Percentiles rank a stretch among this genome's conserved stretches.
Evolutionary conservation across 2,329 filamentous ascomycete species (phyloP).

Genomic region (Fusarium secorum): DNA sequence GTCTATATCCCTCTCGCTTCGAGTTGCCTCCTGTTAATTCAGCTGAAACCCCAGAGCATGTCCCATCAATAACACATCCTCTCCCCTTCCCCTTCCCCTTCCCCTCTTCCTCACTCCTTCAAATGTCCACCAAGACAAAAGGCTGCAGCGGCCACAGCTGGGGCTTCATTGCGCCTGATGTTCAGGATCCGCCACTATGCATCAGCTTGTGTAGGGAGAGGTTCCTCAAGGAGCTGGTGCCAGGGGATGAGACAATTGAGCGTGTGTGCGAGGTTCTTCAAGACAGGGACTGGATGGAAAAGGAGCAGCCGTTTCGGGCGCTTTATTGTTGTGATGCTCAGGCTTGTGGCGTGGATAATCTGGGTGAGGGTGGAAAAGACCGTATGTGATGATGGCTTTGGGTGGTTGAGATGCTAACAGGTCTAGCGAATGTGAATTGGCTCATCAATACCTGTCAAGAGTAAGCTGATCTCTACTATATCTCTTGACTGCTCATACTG

Average conservation of each 20-base stretch:
- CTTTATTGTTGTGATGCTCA: slow-evolving; percentile 62
- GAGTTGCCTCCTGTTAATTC: slow-evolving; percentile 33
- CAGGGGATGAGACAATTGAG: slow-evolving; percentile 43
- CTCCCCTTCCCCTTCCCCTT: not conserved
- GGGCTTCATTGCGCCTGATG: slow-evolving; percentile 43
- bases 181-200: slow-evolving; percentile 47
- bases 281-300: slow-evolving; percentile 36
- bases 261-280: slow-evolving; percentile 46
- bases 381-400: slow-evolving; percentile 46
- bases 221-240: slow-evolving; percentile 44
- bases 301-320: slow-evolving; percentile 49
- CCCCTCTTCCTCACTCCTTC: not conserved
- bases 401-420: slow-evolving; percentile 18
- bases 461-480: slow-evolving; percentile 47
- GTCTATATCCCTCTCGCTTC: slow-evolving; percentile 17
- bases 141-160: slow-evolving; percentile 40
- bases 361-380: slow-evolving; percentile 49
- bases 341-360: slow-evolving; percentile 57
- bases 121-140: slow-evolving; percentile 13
- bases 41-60: slow-evolving; percentile 30
- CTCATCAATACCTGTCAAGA: slow-evolving; percentile 61
- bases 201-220: slow-evolving; percentile 46
- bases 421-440: slow-evolving; percentile 58
- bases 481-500: not conserved
- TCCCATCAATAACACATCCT: not conserved